phyloP scores from a whole-genome alignment of 768 basidiomycete species.

The Trametes maxima region DNA sequence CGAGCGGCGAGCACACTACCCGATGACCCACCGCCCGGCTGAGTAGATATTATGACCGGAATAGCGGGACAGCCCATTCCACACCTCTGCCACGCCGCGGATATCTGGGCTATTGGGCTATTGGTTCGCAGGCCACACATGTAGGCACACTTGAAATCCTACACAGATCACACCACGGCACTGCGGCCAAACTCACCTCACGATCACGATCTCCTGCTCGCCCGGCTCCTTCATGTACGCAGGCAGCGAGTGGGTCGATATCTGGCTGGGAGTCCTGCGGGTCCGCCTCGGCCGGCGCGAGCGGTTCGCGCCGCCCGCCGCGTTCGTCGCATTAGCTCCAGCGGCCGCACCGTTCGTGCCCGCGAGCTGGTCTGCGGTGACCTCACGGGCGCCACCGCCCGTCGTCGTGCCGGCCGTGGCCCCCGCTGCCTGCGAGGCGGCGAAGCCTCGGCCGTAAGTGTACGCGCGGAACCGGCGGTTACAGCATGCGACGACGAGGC shows the following conservation, averaged over 20 bases:
- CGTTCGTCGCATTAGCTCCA: constrained; percentile 17
- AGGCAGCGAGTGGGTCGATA: constrained; percentile 76
- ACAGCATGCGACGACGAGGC: constrained; percentile 16
- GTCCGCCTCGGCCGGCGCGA: constrained; percentile 45
- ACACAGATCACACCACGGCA: background rate
- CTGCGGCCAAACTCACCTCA: constrained; percentile 37
- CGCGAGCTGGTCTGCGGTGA: constrained; percentile 62
- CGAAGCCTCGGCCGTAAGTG: constrained; percentile 2
- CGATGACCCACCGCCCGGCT: no score
- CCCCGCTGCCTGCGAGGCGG: constrained; percentile 18
- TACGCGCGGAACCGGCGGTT: constrained; percentile 12
- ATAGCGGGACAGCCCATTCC: no score
- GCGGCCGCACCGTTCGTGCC: constrained; percentile 38
- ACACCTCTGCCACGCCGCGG: no score
- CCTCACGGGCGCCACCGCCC: constrained; percentile 31
- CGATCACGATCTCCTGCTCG: constrained; percentile 77
- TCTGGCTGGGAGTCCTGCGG: constrained; percentile 74
- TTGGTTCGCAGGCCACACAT: no score
- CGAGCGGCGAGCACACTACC: no score
- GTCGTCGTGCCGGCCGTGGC: constrained; percentile 10
- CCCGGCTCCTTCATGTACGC: constrained; percentile 85
- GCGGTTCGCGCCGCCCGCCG: constrained; percentile 11
- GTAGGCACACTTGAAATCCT: no score
- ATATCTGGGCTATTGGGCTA: no score
- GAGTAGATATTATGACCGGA: no score